Evolutionary conservation across 352 stramenopile genomes (phyloP), one percentile per base, ranked within the genome.

Genomic region (Globisporangium solare): DNA sequence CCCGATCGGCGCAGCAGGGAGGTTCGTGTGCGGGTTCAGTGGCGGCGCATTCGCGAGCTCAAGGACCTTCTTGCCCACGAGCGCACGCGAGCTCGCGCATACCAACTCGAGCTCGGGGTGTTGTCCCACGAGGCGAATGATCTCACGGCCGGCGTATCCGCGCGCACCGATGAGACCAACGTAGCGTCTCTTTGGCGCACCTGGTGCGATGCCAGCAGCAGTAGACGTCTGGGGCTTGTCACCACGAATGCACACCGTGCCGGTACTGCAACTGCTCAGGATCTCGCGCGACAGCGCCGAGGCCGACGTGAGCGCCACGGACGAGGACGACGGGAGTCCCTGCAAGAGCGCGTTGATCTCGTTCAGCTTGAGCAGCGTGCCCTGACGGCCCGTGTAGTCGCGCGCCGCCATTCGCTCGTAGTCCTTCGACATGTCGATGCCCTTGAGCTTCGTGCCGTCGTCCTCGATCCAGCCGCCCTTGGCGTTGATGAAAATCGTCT

Each of bases 361-460:
- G 54, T 94, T 95, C 15, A 96, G 73, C 75, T 96, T 96, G 53
- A 96, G 75, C n/a, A 95, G 75, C 53, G 88, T 96, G 49, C 88
- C 88, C 56, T 96, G 86, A 39, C 88, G 86, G 15, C 87, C 87
- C 20, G 80, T 92, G 70, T 95, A 96, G 73, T 95, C 85, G 15
- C 71, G 72, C 13, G 79, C 63, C 12, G 81, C 82, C 78, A 96
- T 90, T 31, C 50, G 55, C 58, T 69, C 74, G 60, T 92, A 96
- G 67, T 96, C 79, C 39, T 74, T 83, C 22, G 70, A 56, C 83
- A 96, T 93, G 62, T 85, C 72, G 58, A 96, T 90, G 22, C 75
- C 67, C 65, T 86, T 76, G 47, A 95, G 75, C 64, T 95, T 93
- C 32, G 75, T 88, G 42, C 82, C 81, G 47, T 95, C 83, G 35